Evolutionary conservation across 2,329 filamentous ascomycete genomes (phyloP), one percentile per base, ranked within the genome.

Genomic region (Penicillium sp.): DNA sequence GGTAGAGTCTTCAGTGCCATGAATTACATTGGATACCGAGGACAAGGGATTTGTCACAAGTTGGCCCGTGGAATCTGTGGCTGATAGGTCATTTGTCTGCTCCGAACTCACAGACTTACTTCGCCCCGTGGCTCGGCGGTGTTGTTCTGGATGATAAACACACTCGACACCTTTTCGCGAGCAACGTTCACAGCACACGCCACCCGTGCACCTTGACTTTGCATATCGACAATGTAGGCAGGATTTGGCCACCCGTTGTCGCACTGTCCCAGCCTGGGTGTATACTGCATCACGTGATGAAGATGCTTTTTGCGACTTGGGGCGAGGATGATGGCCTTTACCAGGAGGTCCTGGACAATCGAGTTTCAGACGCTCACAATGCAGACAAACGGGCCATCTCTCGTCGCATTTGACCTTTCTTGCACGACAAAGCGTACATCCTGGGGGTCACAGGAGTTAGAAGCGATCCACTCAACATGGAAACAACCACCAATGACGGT

Each of bases 231-330:
- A 64, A 26, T 50, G 19, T 16, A 58, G 42, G n/a, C 61, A 64
- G 36, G 61, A 64, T 31, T 52, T 58, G 11, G 52, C 53, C 3
- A 60, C 57, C 47, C 61, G 50, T 34, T 56, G 58, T 33, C 60
- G 58, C 37, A 54, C 37, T 31, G 59, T 59, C 19, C 62, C 62
- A 19, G 62, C 60, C 23, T 63, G 57, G n/a, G 60, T 63, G 18
- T 62, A 43, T 31, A 39, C 45, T 10, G 39, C 33, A 44, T 56
- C 48, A 7, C 29, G 51, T 2, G 34, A 11, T 8, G 33, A n/a
- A n/a, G n/a, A 43, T 14, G 24, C 36, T 36, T 26, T 58, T 2
- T 34, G 55, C n/a, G 24, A 3, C 24, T 29, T 55, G 2, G 33
- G 19, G 9, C 21, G 21, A n/a, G 26, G 26, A 26, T 44, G 37